Evolutionary conservation across 1,284 basidiomycete species (phyloP), one percentile per base, ranked within the genome.

Genomic region (Porphyrellus sp.): DNA sequence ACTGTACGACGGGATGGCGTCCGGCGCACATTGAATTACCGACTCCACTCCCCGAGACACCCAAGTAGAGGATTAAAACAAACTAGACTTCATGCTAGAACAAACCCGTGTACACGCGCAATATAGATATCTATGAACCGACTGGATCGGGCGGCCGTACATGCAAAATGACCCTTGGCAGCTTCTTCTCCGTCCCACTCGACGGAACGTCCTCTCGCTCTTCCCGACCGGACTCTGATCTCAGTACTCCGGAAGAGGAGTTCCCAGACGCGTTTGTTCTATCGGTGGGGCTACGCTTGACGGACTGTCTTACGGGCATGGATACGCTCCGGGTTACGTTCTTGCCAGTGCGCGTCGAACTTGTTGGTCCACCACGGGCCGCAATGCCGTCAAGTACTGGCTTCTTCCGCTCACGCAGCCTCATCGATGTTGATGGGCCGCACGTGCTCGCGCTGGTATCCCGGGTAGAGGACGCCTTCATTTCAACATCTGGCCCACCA

Each of bases 331-430:
- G 56, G 18, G 31, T 18, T 0, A 1, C 50, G 0, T 13, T 38
- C 53, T 57, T 57, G 4, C 23, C 2, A 0, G 25, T 8, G 18
- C 33, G 44, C 6, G n/a, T 30, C 0, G 46, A 5, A 4, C 48
- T 39, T 9, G 59, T 52, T 0, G 35, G 27, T 4, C 21, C 23
- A 13, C n/a, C 30, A 1, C 33, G n/a, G 2, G 33, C 44, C 16
- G 28, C 34, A 13, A 25, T 16, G 16, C 18, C n/a, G 0, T 49
- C 49, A 0, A 52, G 16, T 3, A 8, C 13, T 0, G 64, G 68
- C 11, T 75, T 77, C 56, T 77, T 78, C 23, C 83, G 74, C 47
- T 85, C 82, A 8, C 86, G 77, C 20, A 89, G 70, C 1, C 75
- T 79, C 73, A 76, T 79, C 8, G 77, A 74, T 12, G 75, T 72